Conservation (phyloP, 2,329 filamentous ascomycete species). For the Basipetospora sp. region DNA sequence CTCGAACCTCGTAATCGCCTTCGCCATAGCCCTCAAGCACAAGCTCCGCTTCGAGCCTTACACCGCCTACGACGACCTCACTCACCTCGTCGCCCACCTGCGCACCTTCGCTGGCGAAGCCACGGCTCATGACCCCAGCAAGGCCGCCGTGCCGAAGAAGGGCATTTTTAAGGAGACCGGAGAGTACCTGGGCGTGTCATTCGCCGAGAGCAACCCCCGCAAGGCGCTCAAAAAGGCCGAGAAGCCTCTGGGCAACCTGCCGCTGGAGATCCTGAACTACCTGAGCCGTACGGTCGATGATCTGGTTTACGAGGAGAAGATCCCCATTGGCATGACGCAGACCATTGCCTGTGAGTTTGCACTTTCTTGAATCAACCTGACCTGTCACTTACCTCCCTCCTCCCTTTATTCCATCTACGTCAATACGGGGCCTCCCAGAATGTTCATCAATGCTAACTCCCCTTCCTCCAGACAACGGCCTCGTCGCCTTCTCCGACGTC, state of each 20-base stretch:
- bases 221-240: slow-evolving; percentile 61
- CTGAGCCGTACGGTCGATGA: slow-evolving; percentile 52
- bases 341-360: slow-evolving; percentile 31
- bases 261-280: slow-evolving; percentile 65
- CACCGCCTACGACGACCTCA: slow-evolving; percentile 59
- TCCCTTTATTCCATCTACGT: too few relatives aligned
- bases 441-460: slow-evolving; percentile 21
- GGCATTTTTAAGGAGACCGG: slow-evolving; percentile 49
- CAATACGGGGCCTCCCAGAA: slow-evolving; percentile 13
- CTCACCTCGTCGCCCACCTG: slow-evolving; percentile 54
- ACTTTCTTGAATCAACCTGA: slow-evolving; percentile 1
- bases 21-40: slow-evolving; percentile 66
- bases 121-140: slow-evolving; percentile 22
- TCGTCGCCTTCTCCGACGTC: slow-evolving; percentile 56
- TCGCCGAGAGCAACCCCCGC: slow-evolving; percentile 63
- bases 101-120: slow-evolving; percentile 56
- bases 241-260: slow-evolving; percentile 66
- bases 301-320: slow-evolving; percentile 38
- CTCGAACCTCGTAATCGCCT: slow-evolving; percentile 66
- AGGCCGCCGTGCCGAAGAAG: slow-evolving; percentile 24
- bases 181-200: slow-evolving; percentile 61
- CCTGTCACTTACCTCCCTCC: not conserved
- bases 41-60: slow-evolving; percentile 73
- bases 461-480: slow-evolving; percentile 31
- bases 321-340: slow-evolving; percentile 43